Conservation (phyloP, 129 eudicot species). For the Tagetes erecta region DNA sequence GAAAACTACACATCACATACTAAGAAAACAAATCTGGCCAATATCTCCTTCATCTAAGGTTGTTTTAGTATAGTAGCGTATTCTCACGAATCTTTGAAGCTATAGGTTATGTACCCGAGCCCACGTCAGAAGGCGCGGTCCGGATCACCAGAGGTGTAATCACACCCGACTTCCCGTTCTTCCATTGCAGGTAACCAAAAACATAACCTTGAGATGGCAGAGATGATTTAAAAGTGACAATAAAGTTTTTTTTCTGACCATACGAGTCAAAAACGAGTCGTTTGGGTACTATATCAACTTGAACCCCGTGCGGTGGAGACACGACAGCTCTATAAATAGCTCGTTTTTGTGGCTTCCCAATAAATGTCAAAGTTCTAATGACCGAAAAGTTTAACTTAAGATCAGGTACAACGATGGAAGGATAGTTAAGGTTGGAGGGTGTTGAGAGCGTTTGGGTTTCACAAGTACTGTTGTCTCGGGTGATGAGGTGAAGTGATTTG, state of each 20-base stretch:
- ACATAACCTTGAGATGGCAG: conserved; percentile 66
- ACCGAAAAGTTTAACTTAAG: conserved; percentile 50
- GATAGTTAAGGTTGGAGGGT: conserved; percentile 64
- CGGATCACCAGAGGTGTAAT: conserved; percentile 64
- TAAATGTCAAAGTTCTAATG: conserved; percentile 62
- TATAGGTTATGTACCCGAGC: conserved; percentile 30
- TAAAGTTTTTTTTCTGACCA: conserved; percentile 62
- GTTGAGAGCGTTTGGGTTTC: conserved; percentile 39
- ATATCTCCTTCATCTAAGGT: conserved; percentile 12
- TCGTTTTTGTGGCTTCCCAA: conserved; percentile 40
- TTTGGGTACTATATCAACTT: conserved; percentile 60
- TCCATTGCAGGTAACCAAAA: conserved; percentile 78
- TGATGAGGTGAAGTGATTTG: conserved; percentile 49
- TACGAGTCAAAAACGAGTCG: conserved; percentile 45
- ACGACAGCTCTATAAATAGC: conserved; percentile 55
- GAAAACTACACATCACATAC: conserved; percentile 29
- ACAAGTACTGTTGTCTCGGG: conserved; percentile 72
- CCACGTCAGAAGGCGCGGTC: conserved; percentile 39
- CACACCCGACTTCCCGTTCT: conserved; percentile 49
- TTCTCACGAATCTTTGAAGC: neutral
- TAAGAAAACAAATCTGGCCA: conserved; percentile 23
- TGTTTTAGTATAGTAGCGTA: neutral
- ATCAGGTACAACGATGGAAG: conserved; percentile 70
- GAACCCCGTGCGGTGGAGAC: conserved; percentile 54
- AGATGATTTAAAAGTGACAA: conserved; percentile 51